Base-by-base conservation (phyloP, 768 basidiomycete genomes). In the Tulasnella sp. region DNA sequence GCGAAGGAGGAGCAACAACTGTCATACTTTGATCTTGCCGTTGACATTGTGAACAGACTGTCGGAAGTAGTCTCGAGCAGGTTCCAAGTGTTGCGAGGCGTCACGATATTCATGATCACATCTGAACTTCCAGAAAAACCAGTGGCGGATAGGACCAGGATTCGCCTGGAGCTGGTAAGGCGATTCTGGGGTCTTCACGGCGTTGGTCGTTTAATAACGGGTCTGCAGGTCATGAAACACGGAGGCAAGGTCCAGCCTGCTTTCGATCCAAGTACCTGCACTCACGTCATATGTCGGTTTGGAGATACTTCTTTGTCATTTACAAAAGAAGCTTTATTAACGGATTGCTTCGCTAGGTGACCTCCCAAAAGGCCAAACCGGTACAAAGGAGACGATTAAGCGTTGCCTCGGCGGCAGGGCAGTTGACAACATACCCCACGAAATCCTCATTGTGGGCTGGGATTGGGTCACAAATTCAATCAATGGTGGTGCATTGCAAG, bases 361-460 rank as follows among this genome's bases (percentile, higher is more conserved):
- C 52, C 73, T 74, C 54, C 34, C 73, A 5, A 74, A 58, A 31
- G 36, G 52, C 19, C 73, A 54, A 54, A 37, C 58, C 29, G 31
- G 49, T 58, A 74, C 73, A 31, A 74, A 49, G 52, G 54, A 54
- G 34, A 74, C 73, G 31, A 74, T 74, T 54, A 74, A 74, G 29
- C 73, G 54, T 38, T 67, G 58, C 39, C 73, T 74, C 22, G 73
- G 54, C 22, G 73, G 73, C 22, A 58, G 19, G 49, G 34, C 52
- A n/a, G 73, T 74, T 7, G 75, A 76, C 38, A 38, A 76, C 19
- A 38, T 76, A 11, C 75, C 75, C 40, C 34, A 67, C 34, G 40
- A 52, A 12, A 76, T 76, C 2, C 67, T 67, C 12, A 71, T 76
- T 36, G 75, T 76, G 29, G 64, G 38, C 22, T 76, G 75, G 75